These are phyloP conservation scores for Triticum timopheevii DNA, from an alignment of 176 grass and related monocot species.

Conservation along the genomic window DNA sequence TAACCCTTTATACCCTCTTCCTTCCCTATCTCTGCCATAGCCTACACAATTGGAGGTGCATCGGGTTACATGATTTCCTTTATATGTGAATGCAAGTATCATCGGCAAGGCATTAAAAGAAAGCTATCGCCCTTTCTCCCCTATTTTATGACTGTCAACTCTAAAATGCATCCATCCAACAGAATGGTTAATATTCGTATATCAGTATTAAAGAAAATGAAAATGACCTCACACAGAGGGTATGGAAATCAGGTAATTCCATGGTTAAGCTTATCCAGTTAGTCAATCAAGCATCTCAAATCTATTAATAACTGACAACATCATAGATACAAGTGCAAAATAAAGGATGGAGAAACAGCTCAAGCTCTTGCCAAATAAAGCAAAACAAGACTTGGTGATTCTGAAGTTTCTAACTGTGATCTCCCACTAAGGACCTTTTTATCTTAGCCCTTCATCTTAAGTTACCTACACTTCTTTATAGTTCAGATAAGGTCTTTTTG, in stretches of 20 bases:
- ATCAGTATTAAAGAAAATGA: neutral
- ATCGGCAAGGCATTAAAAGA: neutral
- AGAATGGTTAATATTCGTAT: neutral
- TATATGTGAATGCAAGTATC: neutral
- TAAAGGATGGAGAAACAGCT: neutral
- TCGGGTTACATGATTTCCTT: conserved; percentile 4
- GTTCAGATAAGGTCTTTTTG: neutral
- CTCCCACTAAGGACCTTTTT: neutral
- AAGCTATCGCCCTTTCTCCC: neutral
- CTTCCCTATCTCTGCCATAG: conserved; percentile 77
- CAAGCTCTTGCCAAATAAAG: neutral
- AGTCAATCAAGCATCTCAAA: conserved; percentile 3
- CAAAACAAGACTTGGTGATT: neutral
- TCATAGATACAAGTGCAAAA: neutral
- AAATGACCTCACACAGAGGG: neutral
- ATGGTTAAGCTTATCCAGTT: neutral
- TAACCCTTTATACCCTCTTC: conserved; percentile 86
- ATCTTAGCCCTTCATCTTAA: neutral
- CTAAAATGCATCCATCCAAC: neutral
- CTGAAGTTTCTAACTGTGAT: neutral
- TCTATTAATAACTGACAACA: neutral
- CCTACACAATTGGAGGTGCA: conserved; percentile 42
- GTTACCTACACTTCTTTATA: neutral
- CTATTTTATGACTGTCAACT: neutral
- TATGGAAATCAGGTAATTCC: neutral